Evolutionary conservation across 2,329 filamentous ascomycete genomes (phyloP), one percentile per base, ranked within the genome.

Genomic region (Ophiostoma quercus): DNA sequence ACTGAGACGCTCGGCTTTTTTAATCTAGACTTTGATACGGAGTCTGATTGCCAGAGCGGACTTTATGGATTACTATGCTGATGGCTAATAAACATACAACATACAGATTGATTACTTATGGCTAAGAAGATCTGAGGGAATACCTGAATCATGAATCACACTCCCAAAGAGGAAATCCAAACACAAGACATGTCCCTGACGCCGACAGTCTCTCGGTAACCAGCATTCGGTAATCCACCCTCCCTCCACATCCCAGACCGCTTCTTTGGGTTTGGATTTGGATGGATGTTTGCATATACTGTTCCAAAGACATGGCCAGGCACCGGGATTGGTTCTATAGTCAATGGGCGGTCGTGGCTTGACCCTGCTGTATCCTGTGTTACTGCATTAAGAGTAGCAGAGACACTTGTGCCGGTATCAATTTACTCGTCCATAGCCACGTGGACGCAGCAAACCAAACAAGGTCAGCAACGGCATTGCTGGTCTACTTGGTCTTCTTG

Each of bases 401-500:
- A 25, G 32, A 14, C 25, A 32, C 25, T 47, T 19, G 9, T 62
- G 25, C 57, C 16, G 25, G 14, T 32, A 62, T 34, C 7, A 19
- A 32, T 16, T 62, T 12, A 12, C 6, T 6, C 19, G 16, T 19
- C 16, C n/a, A 29, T 25, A 25, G 22, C 51, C 51, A 57, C 51
- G 51, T 57, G 51, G 47, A 54, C n/a, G 47, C n/a, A 54, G 6
- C 47, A 19, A 54, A 22, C 47, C 47, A 19, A 54, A 22, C 47
- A 54, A 22, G n/a, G 11, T 1, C 16, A 60, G 41, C 14, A 43
- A 14, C 41, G 14, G 41, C 16, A 14, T 54, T 25, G 47, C 22
- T 22, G 47, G 51, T 8, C 72, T 57, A 76, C 39, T 72, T 71
- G 12, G 68, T 68, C 73, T 76, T 77, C 57, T 73, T 73, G 19